Evolutionary conservation across 306 rosid genomes (phyloP).

Genomic region (Gastrolobium villosum): DNA sequence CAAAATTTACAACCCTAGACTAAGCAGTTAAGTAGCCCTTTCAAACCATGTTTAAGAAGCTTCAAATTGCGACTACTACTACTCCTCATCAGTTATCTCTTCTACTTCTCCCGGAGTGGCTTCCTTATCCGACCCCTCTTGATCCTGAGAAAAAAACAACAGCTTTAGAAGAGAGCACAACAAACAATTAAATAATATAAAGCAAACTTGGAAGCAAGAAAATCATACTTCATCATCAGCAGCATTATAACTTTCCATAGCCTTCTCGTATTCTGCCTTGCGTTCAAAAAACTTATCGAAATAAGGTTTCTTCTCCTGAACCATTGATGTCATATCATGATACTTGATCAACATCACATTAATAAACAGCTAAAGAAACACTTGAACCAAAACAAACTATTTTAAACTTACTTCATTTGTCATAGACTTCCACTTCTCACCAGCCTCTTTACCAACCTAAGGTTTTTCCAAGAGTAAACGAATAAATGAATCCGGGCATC

Average conservation of each 20-base stretch:
- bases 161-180: not conserved
- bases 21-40: not conserved
- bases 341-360: not conserved
- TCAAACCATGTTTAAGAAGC: not conserved
- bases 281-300: conserved; percentile 76
- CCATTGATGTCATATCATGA: not conserved
- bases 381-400: not conserved
- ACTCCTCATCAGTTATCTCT: conserved; percentile 71
- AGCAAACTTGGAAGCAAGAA: not conserved
- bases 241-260: conserved; percentile 56
- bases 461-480: not conserved
- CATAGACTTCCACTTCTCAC: conserved; percentile 85
- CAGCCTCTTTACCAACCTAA: conserved; percentile 84
- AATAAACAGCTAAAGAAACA: not conserved
- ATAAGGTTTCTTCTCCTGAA: conserved; percentile 84
- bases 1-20: conserved; percentile 51
- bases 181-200: not conserved
- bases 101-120: conserved; percentile 52
- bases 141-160: conserved; percentile 52
- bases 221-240: conserved; percentile 62
- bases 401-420: conserved; percentile 70
- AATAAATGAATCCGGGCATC: not conserved
- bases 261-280: conserved; percentile 74
- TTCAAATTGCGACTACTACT: conserved; percentile 1
- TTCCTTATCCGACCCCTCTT: conserved; percentile 55